A percentile compares a stretch with the other conserved stretches of the same genome.
These are phyloP conservation scores for Ceratocystis harringtonii DNA, from an alignment of 2,329 filamentous ascomycete genomes.

Conservation along the genomic window DNA sequence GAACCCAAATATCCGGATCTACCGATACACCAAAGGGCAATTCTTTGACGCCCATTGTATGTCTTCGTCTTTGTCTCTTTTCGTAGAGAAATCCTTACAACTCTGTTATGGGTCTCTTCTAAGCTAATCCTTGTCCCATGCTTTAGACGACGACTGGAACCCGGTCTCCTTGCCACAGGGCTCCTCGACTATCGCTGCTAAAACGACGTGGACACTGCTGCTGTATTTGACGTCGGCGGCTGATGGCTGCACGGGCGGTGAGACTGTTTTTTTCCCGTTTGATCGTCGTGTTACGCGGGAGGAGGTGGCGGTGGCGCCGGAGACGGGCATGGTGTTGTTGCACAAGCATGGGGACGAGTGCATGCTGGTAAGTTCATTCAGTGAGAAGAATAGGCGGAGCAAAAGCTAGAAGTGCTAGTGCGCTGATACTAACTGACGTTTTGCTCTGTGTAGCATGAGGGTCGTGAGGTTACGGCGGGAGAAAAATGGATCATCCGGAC, in stretches of 20 bases:
- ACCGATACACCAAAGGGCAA: slow-evolving; percentile 71
- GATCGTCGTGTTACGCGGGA: slow-evolving; percentile 40
- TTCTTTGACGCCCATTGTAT: slow-evolving; percentile 88
- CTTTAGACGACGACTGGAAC: slow-evolving; percentile 73
- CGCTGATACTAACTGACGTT: not conserved
- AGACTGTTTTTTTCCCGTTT: slow-evolving; percentile 82
- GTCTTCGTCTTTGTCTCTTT: slow-evolving; percentile 24
- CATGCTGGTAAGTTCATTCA: slow-evolving; percentile 44
- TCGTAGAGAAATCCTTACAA: not conserved
- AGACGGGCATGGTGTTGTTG: slow-evolving; percentile 72
- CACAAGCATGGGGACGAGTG: slow-evolving; percentile 85
- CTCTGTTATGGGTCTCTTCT: too few species aligned
- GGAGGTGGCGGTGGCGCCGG: slow-evolving; percentile 56
- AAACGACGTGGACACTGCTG: slow-evolving; percentile 82
- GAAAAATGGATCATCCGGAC: slow-evolving; percentile 88
- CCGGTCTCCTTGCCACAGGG: slow-evolving; percentile 40
- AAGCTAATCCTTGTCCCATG: not conserved
- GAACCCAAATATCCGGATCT: slow-evolving; percentile 78
- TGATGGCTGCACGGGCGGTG: slow-evolving; percentile 67
- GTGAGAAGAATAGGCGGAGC: not conserved
- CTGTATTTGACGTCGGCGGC: slow-evolving; percentile 67
- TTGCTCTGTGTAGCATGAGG: slow-evolving; percentile 49
- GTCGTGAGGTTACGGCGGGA: slow-evolving; percentile 58
- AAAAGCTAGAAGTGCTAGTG: not conserved
- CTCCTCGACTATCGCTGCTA: slow-evolving; percentile 25